Percentiles rank a stretch among this genome's conserved stretches.
Conservation (phyloP, 2,329 filamentous ascomycete genomes). For the Ophiocordyceps robertsii region DNA sequence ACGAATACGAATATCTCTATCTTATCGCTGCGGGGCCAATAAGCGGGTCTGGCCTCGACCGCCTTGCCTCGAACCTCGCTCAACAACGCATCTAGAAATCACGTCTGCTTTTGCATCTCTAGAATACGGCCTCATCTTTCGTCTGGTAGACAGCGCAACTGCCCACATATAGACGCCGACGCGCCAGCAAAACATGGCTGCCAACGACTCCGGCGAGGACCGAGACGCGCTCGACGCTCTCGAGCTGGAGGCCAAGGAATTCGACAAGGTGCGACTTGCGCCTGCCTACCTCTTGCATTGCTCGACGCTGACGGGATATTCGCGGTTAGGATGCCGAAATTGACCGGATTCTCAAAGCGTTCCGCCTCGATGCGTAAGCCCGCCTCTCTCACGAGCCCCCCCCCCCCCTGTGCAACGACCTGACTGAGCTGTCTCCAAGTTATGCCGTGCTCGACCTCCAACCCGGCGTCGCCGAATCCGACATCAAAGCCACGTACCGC, state of each 20-base stretch:
- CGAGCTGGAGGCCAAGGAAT: constrained; percentile 77
- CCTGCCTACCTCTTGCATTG: constrained; percentile 1
- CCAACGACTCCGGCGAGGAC: constrained; percentile 34
- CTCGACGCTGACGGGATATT: constrained; percentile 6
- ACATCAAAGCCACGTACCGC: constrained; percentile 90
- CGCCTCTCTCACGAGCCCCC: neutral
- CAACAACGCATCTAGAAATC: no score
- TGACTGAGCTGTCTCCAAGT: constrained; percentile 23
- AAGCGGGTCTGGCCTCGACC: no score
- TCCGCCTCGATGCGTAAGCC: constrained; percentile 52
- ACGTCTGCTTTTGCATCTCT: no score
- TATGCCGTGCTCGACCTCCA: constrained; percentile 94
- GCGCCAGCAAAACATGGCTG: neutral
- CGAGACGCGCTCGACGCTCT: constrained; percentile 68
- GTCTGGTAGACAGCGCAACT: no score
- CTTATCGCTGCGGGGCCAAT: no score
- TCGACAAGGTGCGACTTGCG: constrained; percentile 54
- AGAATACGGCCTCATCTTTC: no score
- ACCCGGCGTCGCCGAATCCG: constrained; percentile 85
- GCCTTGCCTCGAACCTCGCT: no score
- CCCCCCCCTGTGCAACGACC: neutral
- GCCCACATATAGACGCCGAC: no score
- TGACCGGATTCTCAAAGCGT: constrained; percentile 82
- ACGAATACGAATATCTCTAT: no score
- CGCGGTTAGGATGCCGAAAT: constrained; percentile 72